Evolutionary conservation across 2,329 filamentous ascomycete genomes (phyloP).

Genomic region (Camillea tinctor): DNA sequence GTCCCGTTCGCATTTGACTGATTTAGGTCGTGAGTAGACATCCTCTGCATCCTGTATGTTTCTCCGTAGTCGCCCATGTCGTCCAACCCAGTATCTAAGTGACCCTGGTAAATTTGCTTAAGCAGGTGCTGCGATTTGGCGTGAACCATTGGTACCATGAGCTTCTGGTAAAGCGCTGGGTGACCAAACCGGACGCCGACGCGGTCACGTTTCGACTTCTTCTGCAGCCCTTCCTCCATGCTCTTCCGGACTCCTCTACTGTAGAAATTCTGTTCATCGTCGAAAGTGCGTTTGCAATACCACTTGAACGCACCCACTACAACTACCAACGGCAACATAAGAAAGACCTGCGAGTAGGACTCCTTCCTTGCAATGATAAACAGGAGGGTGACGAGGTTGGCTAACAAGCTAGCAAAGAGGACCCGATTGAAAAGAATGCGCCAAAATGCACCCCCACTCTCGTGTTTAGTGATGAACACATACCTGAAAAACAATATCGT

Average conservation of each 20-base stretch:
- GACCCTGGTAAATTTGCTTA: slow-evolving; percentile 77
- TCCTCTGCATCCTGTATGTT: slow-evolving; percentile 71
- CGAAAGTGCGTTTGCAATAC: slow-evolving; percentile 70
- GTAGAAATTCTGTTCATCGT: slow-evolving; percentile 70
- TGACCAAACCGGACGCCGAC: slow-evolving; percentile 79
- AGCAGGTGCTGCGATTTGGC: slow-evolving; percentile 82
- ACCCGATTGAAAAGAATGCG: slow-evolving; percentile 78
- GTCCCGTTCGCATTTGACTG: slow-evolving; percentile 48
- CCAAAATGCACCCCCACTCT: slow-evolving; percentile 91
- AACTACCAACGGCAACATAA: slow-evolving; percentile 70
- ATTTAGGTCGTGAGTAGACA: slow-evolving; percentile 54
- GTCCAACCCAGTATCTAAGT: slow-evolving; percentile 64
- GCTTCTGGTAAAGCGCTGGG: slow-evolving; percentile 80
- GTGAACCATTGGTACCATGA: slow-evolving; percentile 96
- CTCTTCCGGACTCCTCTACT: slow-evolving; percentile 47
- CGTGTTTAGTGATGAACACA: slow-evolving; percentile 91
- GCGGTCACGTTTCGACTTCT: slow-evolving; percentile 58
- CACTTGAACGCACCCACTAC: slow-evolving; percentile 78
- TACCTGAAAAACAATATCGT: slow-evolving; percentile 44
- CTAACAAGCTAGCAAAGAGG: slow-evolving; percentile 18
- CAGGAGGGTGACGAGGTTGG: slow-evolving; percentile 19
- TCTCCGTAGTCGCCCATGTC: slow-evolving; percentile 73
- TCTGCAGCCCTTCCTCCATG: slow-evolving; percentile 47
- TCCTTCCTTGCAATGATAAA: slow-evolving; percentile 71
- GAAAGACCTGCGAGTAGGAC: slow-evolving; percentile 57